Conservation (phyloP, 2,329 filamentous ascomycete species). For the Chaetomium sp. region DNA sequence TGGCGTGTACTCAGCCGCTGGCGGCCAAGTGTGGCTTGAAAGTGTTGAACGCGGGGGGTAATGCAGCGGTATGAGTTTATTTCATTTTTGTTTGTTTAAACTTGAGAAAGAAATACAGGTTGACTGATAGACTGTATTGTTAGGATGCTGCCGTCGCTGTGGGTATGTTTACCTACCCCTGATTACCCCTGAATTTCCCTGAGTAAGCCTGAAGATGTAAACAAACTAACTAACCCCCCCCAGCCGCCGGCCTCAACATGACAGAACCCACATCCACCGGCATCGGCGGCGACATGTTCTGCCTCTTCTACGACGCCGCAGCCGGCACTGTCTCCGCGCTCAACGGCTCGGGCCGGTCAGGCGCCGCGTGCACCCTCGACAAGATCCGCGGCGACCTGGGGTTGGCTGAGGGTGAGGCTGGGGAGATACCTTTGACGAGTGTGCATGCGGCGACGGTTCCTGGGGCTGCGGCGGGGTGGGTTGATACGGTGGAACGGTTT, state of each 20-base stretch:
- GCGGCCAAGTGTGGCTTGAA: conserved; percentile 83
- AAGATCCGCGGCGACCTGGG: conserved; percentile 63
- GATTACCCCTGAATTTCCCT: neutral
- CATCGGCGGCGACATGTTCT: conserved; percentile 96
- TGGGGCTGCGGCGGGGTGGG: conserved; percentile 88
- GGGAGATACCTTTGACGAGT: conserved; percentile 65
- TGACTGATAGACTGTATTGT: too few species aligned
- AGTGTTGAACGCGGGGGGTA: conserved; percentile 80
- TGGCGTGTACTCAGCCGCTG: conserved; percentile 82
- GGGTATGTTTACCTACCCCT: conserved; percentile 43
- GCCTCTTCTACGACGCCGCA: conserved; percentile 81
- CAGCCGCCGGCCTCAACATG: conserved; percentile 84
- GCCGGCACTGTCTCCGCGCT: conserved; percentile 76
- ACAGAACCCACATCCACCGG: conserved; percentile 91
- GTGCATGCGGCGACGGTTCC: conserved; percentile 81
- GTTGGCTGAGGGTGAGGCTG: conserved; percentile 48
- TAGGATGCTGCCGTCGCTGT: conserved; percentile 96
- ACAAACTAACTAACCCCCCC: neutral
- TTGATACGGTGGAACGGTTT: conserved; percentile 79
- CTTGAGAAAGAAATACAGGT: neutral
- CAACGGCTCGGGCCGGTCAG: conserved; percentile 88
- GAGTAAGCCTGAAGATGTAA: neutral
- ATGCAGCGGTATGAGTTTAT: conserved; percentile 69
- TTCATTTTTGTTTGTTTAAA: neutral
- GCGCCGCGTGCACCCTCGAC: conserved; percentile 61